Percentiles rank a stretch among this genome's conserved stretches.
These are phyloP conservation scores for Wickerhamomyces chaumierensis DNA, from an alignment of 805 yeast species.

Conservation along the genomic window DNA sequence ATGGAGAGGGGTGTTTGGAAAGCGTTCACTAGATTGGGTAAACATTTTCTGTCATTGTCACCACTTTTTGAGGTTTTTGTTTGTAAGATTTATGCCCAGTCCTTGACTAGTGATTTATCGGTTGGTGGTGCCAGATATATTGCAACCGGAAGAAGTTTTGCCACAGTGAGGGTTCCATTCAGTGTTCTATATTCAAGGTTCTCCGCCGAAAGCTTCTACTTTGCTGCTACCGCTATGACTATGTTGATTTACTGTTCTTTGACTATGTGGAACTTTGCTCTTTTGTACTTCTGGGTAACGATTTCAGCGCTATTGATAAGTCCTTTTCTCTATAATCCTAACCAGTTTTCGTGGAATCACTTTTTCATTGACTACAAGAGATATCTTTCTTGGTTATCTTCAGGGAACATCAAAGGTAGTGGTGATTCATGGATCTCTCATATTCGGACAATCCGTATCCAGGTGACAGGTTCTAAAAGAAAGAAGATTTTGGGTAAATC, in stretches of 20 bases:
- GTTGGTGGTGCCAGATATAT: constrained; percentile 77
- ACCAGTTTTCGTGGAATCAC: constrained; percentile 52
- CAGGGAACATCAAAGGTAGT: constrained; percentile 34
- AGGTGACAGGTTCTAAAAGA: constrained; percentile 44
- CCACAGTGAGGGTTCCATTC: constrained; percentile 62
- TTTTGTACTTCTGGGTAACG: constrained; percentile 56
- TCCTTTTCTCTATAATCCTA: constrained; percentile 56
- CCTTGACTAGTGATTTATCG: constrained; percentile 54
- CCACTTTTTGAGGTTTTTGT: constrained; percentile 75
- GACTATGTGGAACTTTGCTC: constrained; percentile 49
- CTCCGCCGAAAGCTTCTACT: constrained; percentile 55
- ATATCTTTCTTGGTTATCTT: constrained; percentile 30
- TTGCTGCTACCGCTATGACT: constrained; percentile 42
- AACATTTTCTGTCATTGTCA: constrained; percentile 61
- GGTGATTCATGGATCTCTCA: constrained; percentile 35
- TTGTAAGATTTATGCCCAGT: constrained; percentile 64
- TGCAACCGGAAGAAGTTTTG: constrained; percentile 77
- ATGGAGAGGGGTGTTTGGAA: constrained; percentile 68
- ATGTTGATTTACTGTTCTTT: constrained; percentile 46
- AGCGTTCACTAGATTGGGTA: constrained; percentile 49
- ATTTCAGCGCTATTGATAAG: constrained; percentile 41
- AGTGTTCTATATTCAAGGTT: constrained; percentile 56
- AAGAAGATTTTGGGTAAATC: constrained; percentile 23
- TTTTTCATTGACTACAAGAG: constrained; percentile 49
- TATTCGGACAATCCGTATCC: constrained; percentile 38